Conservation (phyloP, 169 alveolate species). For the Cryptosporidium felis region DNA sequence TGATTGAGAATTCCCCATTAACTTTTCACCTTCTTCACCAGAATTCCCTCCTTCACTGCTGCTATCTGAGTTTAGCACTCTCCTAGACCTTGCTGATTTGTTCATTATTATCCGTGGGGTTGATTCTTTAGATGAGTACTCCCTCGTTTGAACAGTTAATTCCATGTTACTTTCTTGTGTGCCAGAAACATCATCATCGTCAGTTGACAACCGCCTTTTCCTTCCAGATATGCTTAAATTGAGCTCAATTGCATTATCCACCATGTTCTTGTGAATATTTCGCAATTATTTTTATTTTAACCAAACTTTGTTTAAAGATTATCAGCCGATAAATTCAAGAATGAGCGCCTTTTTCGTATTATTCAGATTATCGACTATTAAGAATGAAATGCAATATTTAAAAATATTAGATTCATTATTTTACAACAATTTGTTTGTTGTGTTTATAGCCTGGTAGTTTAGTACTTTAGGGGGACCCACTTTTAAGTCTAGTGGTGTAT, state of each 20-base stretch:
- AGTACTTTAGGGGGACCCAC: too few relatives aligned
- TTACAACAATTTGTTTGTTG: too few relatives aligned
- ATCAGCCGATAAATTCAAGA: too few relatives aligned
- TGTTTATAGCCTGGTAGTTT: too few relatives aligned
- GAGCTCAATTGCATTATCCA: slow-evolving; percentile 29
- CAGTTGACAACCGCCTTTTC: slow-evolving; percentile 28
- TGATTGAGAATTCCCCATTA: not conserved
- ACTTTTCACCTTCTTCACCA: slow-evolving; percentile 19
- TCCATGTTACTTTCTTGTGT: not conserved
- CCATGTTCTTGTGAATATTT: too few relatives aligned
- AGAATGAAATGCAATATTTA: too few relatives aligned
- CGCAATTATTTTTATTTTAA: too few relatives aligned
- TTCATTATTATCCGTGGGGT: slow-evolving; percentile 32
- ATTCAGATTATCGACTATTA: too few relatives aligned
- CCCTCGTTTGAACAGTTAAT: not conserved
- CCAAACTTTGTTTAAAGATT: too few relatives aligned
- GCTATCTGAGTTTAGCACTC: slow-evolving; percentile 48
- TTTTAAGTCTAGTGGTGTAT: too few relatives aligned
- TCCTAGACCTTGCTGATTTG: slow-evolving; percentile 51
- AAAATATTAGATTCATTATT: too few relatives aligned
- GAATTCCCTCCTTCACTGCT: not conserved
- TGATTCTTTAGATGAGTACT: slow-evolving; percentile 60
- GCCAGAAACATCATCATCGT: slow-evolving; percentile 18
- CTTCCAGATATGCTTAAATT: slow-evolving; percentile 27
- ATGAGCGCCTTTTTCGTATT: too few relatives aligned